phyloP scores from a whole-genome alignment of 371 early-diverging fungal genomes.

The Funneliformis caledonium region DNA sequence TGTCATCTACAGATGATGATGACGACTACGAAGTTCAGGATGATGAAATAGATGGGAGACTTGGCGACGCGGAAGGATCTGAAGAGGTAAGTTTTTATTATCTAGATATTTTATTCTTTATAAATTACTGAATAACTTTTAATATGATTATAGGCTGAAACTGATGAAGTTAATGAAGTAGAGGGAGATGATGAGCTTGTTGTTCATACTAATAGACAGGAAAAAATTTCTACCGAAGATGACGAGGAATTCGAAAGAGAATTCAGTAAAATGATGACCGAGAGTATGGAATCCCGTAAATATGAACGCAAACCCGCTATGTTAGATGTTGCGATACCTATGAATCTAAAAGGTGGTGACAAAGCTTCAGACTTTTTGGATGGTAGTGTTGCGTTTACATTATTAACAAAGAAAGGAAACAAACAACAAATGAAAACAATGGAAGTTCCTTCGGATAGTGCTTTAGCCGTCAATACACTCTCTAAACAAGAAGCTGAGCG shows the following conservation, averaged over 20 bases:
- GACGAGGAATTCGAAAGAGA: conserved; percentile 79
- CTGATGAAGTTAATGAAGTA: conserved; percentile 43
- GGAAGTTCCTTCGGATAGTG: conserved; percentile 84
- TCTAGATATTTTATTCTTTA: neutral
- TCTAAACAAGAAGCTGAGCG: conserved; percentile 86
- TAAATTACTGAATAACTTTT: neutral
- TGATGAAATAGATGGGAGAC: conserved; percentile 19
- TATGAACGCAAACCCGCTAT: conserved; percentile 73
- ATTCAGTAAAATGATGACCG: conserved; percentile 81
- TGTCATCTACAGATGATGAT: conserved; percentile 42
- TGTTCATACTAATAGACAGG: conserved; percentile 55
- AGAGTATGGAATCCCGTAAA: conserved; percentile 80
- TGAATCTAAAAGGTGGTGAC: conserved; percentile 57
- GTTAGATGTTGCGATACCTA: conserved; percentile 86
- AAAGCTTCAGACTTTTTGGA: neutral
- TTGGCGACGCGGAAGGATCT: conserved; percentile 29
- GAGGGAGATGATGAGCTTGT: conserved; percentile 66
- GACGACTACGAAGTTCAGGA: conserved; percentile 53
- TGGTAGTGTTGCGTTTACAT: conserved; percentile 80
- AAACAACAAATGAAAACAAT: conserved; percentile 82
- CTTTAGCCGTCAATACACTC: conserved; percentile 81
- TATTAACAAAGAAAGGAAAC: conserved; percentile 91
- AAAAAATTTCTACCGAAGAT: conserved; percentile 55
- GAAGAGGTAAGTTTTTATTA: conserved; percentile 19
- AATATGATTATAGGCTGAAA: neutral